Conservation (phyloP, 2,329 filamentous ascomycete genomes). For the Pestalotiopsis sp. region DNA sequence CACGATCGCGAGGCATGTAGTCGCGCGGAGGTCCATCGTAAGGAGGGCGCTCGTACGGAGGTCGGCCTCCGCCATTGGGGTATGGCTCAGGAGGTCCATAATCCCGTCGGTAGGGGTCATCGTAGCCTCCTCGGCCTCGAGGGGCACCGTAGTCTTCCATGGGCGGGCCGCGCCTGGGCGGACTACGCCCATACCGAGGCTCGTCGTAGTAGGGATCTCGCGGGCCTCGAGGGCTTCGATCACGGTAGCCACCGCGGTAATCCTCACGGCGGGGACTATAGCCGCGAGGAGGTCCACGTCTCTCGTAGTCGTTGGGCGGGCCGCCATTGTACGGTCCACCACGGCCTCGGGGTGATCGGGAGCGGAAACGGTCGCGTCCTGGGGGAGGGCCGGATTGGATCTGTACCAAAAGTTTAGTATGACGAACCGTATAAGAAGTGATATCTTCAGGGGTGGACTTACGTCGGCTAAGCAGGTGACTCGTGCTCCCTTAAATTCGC, state of each 20-base stretch:
- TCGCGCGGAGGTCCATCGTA: conserved; percentile 46
- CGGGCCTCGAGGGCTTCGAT: conserved; percentile 70
- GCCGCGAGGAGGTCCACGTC: conserved; percentile 75
- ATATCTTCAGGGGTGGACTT: conserved; percentile 39
- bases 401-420: conserved; percentile 43
- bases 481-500: conserved; percentile 87
- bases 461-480: conserved; percentile 91
- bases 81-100: conserved; percentile 64
- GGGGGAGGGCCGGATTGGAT: conserved; percentile 77
- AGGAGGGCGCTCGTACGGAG: conserved; percentile 52
- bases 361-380: conserved; percentile 74
- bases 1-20: conserved; percentile 52
- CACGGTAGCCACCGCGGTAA: conserved; percentile 77
- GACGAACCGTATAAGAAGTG: not conserved
- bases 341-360: conserved; percentile 71
- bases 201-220: conserved; percentile 84
- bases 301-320: conserved; percentile 55
- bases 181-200: conserved; percentile 73
- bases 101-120: conserved; percentile 76
- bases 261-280: conserved; percentile 78
- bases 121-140: conserved; percentile 69
- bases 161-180: conserved; percentile 71
- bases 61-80: conserved; percentile 53
- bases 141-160: conserved; percentile 77
- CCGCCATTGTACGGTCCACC: conserved; percentile 65